These are phyloP conservation scores for Candida smagusa DNA, from an alignment of 1,139 yeast genomes.

Conservation along the genomic window DNA sequence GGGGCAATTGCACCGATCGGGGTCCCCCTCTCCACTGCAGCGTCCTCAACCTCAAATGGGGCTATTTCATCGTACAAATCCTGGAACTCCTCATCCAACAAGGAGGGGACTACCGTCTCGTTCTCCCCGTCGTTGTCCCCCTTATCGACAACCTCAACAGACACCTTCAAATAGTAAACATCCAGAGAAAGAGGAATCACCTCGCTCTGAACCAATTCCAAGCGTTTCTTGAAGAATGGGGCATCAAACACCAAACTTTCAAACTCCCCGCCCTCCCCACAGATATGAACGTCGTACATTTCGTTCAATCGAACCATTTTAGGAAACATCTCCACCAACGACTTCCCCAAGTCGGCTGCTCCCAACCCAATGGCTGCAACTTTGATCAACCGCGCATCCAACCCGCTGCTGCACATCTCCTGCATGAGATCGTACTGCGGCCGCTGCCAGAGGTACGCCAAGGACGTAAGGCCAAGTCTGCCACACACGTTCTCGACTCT, in stretches of 20 bases:
- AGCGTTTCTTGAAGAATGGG: slow-evolving; percentile 64
- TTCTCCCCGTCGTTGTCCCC: too few relatives aligned
- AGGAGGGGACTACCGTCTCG: slow-evolving; percentile 32
- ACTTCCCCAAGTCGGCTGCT: slow-evolving; percentile 62
- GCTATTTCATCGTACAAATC: slow-evolving; percentile 21
- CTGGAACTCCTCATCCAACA: slow-evolving; percentile 50
- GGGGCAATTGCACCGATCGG: neutral
- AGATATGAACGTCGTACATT: slow-evolving; percentile 79
- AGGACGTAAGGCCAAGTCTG: slow-evolving; percentile 61
- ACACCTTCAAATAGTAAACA: slow-evolving; percentile 60
- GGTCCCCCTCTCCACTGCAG: neutral
- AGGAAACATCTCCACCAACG: slow-evolving; percentile 61
- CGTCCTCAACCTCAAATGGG: neutral
- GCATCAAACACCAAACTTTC: slow-evolving; percentile 90
- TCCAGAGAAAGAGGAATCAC: slow-evolving; percentile 52
- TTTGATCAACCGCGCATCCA: slow-evolving; percentile 85
- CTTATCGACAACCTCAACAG: slow-evolving; percentile 43
- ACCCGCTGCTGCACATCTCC: slow-evolving; percentile 70
- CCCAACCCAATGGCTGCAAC: slow-evolving; percentile 90
- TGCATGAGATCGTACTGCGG: slow-evolving; percentile 73
- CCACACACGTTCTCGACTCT: slow-evolving; percentile 89
- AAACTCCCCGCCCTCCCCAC: slow-evolving; percentile 99
- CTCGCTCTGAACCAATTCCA: slow-evolving; percentile 43
- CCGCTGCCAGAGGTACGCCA: slow-evolving; percentile 88
- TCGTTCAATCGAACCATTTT: slow-evolving; percentile 55